Percentiles rank a stretch among this genome's conserved stretches.
Evolutionary conservation across 768 basidiomycete genomes (phyloP).

Genomic region (Mycena epipterygia): DNA sequence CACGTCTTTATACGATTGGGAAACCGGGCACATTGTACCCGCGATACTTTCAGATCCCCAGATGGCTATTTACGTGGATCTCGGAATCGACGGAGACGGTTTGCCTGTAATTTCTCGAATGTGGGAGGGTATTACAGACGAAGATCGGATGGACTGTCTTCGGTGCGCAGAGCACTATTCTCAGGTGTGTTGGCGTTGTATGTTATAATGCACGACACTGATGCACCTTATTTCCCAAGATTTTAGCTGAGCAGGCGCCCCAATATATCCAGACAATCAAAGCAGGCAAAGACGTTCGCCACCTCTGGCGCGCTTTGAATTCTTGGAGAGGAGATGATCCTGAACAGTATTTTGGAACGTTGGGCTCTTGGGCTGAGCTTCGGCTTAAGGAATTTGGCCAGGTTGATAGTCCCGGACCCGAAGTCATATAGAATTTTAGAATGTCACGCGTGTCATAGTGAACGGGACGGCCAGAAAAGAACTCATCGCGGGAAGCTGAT

Average conservation of each 20-base stretch:
- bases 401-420: too few species aligned
- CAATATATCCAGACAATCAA: neutral
- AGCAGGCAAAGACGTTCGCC: constrained; percentile 1
- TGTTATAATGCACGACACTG: too few species aligned
- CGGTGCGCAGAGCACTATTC: constrained; percentile 22
- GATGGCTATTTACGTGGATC: constrained; percentile 22
- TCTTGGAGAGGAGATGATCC: constrained; percentile 2
- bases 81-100: constrained; percentile 10
- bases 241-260: neutral
- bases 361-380: constrained; percentile 1
- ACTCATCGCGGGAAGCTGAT: too few species aligned
- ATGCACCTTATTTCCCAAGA: neutral
- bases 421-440: too few species aligned
- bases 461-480: too few species aligned
- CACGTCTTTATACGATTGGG: constrained; percentile 34
- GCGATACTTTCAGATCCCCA: constrained; percentile 28
- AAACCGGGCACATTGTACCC: constrained; percentile 22
- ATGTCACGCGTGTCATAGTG: too few species aligned
- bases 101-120: constrained; percentile 15
- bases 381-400: neutral
- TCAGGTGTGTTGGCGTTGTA: neutral
- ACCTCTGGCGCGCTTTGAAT: constrained; percentile 6
- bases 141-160: neutral
- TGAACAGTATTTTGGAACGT: neutral
- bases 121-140: constrained; percentile 15